phyloP scores from a whole-genome alignment of 352 stramenopile species.

The Nothophytophthora sp. region DNA sequence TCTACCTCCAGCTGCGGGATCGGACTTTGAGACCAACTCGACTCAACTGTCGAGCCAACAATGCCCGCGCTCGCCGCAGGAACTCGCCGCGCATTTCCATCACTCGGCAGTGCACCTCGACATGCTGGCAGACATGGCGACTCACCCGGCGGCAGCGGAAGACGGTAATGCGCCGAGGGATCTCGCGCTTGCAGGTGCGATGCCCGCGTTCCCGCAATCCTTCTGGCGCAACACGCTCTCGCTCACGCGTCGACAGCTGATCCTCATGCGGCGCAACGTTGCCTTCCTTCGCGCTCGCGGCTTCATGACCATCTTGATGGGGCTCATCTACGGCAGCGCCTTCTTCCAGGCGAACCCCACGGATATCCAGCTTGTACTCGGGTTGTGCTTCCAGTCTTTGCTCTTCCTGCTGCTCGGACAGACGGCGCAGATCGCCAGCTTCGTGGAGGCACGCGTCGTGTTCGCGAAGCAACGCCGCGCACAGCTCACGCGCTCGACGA shows the following conservation, averaged over 20 bases:
- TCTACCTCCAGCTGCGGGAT: too few species aligned
- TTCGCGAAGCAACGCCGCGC: constrained; percentile 59
- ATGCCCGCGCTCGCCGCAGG: not conserved
- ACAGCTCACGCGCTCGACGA: constrained; percentile 62
- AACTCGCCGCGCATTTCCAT: constrained; percentile 7
- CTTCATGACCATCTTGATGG: constrained; percentile 18
- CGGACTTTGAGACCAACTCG: too few species aligned
- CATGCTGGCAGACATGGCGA: too few species aligned
- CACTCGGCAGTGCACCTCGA: not conserved
- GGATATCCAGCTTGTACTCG: constrained; percentile 15
- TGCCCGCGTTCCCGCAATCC: constrained; percentile 12
- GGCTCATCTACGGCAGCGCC: constrained; percentile 14
- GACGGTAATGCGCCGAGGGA: too few species aligned
- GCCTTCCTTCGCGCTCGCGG: constrained; percentile 8
- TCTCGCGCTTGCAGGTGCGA: too few species aligned
- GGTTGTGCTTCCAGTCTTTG: constrained; percentile 59
- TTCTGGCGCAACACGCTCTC: constrained; percentile 5
- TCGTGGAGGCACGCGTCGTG: constrained; percentile 43
- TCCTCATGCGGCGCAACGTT: constrained; percentile 10
- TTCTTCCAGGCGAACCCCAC: constrained; percentile 13
- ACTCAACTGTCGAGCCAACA: not conserved
- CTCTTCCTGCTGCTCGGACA: constrained; percentile 60
- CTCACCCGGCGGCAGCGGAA: too few species aligned
- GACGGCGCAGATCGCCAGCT: constrained; percentile 49
- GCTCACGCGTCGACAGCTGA: constrained; percentile 12